phyloP scores from a whole-genome alignment of 768 basidiomycete genomes.

The Strobilomyces dryophilus region DNA sequence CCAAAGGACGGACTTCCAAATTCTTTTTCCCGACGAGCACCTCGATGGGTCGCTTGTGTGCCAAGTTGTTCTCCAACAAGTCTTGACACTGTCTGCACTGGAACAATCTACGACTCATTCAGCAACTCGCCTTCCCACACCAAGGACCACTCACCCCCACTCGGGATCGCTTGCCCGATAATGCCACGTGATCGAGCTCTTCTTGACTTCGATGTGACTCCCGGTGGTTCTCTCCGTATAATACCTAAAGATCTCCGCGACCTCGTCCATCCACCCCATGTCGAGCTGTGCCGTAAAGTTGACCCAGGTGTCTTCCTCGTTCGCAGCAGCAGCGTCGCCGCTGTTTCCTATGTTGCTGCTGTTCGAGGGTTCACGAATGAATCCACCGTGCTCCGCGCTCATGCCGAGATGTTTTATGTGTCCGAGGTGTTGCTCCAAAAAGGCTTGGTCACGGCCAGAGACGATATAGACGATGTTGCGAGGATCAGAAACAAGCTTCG shows the following conservation, averaged over 20 bases:
- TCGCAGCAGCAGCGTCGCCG: not conserved
- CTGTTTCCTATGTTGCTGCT: constrained; percentile 13
- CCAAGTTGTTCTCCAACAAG: constrained; percentile 85
- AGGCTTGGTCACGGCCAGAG: constrained; percentile 90
- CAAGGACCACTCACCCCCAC: constrained; percentile 66
- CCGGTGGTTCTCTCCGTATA: constrained; percentile 97
- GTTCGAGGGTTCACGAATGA: constrained; percentile 70
- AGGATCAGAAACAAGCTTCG: constrained; percentile 71
- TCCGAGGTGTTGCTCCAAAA: constrained; percentile 89
- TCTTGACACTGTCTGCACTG: constrained; percentile 97
- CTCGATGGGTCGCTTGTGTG: constrained; percentile 92
- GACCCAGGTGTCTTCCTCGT: constrained; percentile 50
- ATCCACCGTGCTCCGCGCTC: constrained; percentile 94
- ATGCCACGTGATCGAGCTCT: constrained; percentile 98
- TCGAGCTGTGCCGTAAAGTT: constrained; percentile 91
- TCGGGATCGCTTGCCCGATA: constrained; percentile 91
- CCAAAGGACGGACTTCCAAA: constrained; percentile 91
- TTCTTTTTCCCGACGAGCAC: constrained; percentile 99
- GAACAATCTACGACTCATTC: constrained; percentile 53
- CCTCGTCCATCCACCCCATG: constrained; percentile 98
- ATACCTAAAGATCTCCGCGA: constrained; percentile 92
- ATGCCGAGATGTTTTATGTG: constrained; percentile 81
- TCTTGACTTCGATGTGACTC: constrained; percentile 95
- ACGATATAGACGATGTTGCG: constrained; percentile 95
- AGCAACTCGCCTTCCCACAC: not conserved